Evolutionary conservation across 768 basidiomycete species (phyloP).

Genomic region (Sistotremastrum suecicum): DNA sequence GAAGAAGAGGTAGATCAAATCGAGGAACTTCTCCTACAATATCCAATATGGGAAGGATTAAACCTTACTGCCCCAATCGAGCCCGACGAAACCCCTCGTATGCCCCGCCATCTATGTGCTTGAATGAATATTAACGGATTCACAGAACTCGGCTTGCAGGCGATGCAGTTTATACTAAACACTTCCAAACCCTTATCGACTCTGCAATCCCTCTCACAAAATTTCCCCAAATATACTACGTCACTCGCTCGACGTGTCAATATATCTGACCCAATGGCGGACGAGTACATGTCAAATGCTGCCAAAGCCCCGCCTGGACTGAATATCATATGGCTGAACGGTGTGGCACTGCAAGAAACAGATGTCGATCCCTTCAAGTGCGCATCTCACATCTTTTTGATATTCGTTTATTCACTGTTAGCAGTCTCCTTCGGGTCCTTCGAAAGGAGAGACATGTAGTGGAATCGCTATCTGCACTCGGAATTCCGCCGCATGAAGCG

Average conservation of each 20-base stretch:
- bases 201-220: constrained; percentile 60
- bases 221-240: constrained; percentile 80
- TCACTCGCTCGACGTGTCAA: constrained; percentile 57
- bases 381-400: constrained; percentile 7
- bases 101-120: not conserved
- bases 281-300: constrained; percentile 47
- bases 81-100: too few relatives aligned
- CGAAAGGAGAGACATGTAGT: constrained; percentile 59
- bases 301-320: constrained; percentile 35
- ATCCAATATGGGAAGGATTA: too few relatives aligned
- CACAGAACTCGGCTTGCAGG: constrained; percentile 56
- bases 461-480: constrained; percentile 41
- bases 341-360: constrained; percentile 39
- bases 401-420: not conserved
- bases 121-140: not conserved
- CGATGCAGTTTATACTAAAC: constrained; percentile 58
- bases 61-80: too few relatives aligned
- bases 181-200: constrained; percentile 40
- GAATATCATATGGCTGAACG: constrained; percentile 72
- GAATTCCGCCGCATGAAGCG: constrained; percentile 49
- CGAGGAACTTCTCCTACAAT: constrained; percentile 19
- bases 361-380: constrained; percentile 62
- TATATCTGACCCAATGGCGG: constrained; percentile 31
- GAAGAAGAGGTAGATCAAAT: constrained; percentile 19
- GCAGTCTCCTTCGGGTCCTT: constrained; percentile 52